Conservation (phyloP, 768 basidiomycete species). For the Tephrocybe sp. region DNA sequence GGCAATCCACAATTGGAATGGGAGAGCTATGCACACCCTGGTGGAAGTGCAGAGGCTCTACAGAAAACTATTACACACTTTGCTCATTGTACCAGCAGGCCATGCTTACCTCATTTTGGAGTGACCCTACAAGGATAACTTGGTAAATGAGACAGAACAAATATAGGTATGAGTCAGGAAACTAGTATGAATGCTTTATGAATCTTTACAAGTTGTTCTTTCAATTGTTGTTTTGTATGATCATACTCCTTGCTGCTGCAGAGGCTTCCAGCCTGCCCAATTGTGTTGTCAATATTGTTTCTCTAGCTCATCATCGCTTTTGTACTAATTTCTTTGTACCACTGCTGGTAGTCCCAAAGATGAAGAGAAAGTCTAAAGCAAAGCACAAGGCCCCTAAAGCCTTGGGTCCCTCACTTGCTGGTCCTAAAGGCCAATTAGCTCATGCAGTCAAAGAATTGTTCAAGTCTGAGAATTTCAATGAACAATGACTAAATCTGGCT, state of each 20-base stretch:
- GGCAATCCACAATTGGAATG: too few relatives aligned
- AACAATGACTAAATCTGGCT: conserved; percentile 46
- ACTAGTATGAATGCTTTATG: too few relatives aligned
- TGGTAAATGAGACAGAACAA: too few relatives aligned
- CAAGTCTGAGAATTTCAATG: conserved; percentile 47
- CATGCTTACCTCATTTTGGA: too few relatives aligned
- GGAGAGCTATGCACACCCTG: too few relatives aligned
- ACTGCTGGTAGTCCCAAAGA: conserved; percentile 64
- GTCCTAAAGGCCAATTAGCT: conserved; percentile 66
- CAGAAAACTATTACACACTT: too few relatives aligned
- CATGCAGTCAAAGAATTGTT: conserved; percentile 66
- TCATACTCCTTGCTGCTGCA: conserved; percentile 50
- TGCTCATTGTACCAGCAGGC: too few relatives aligned
- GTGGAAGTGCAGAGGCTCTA: too few relatives aligned
- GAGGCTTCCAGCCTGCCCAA: conserved; percentile 72
- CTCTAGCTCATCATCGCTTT: conserved; percentile 71
- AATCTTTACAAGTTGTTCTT: too few relatives aligned
- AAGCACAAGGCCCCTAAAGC: conserved; percentile 50
- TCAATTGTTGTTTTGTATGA: too few relatives aligned
- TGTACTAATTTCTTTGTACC: conserved; percentile 73
- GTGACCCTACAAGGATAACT: too few relatives aligned
- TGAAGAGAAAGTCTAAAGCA: conserved; percentile 52
- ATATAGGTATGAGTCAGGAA: too few relatives aligned
- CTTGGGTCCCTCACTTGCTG: conserved; percentile 36
- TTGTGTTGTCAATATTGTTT: conserved; percentile 61